Evolutionary conservation across 2,329 filamentous ascomycete genomes (phyloP).

Genomic region (Fusarium camptoceras): DNA sequence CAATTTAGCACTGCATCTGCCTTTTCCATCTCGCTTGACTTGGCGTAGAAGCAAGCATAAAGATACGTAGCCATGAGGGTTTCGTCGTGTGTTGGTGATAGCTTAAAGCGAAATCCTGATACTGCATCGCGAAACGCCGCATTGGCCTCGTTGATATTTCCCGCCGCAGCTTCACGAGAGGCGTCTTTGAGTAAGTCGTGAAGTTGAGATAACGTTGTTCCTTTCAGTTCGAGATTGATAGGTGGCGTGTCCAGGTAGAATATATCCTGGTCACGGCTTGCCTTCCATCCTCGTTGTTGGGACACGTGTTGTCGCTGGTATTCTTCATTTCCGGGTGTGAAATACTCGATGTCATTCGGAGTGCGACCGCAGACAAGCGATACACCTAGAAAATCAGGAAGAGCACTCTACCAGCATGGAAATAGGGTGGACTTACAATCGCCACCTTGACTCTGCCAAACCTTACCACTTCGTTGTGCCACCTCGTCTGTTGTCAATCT

Average conservation of each 20-base stretch:
- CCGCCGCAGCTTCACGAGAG: background rate
- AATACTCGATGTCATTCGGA: background rate
- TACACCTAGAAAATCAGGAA: background rate
- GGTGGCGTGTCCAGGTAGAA: background rate
- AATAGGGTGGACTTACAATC: background rate
- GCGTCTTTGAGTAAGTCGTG: background rate
- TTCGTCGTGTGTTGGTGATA: background rate
- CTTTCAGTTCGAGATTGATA: background rate
- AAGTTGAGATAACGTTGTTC: background rate
- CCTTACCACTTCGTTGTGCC: background rate
- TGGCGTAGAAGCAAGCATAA: background rate
- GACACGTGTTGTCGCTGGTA: background rate
- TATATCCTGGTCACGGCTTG: background rate
- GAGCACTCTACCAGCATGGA: background rate
- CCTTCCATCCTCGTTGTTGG: background rate
- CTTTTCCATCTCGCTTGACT: background rate
- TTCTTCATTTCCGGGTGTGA: background rate
- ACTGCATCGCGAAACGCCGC: background rate
- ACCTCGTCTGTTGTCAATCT: background rate
- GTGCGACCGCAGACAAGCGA: background rate
- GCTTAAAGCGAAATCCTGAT: background rate
- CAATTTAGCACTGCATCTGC: background rate
- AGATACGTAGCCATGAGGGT: background rate
- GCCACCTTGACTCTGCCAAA: background rate
- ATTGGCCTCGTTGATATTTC: background rate